Base-by-base conservation (phyloP, 306 rosid genomes). In the Quercus gilva region DNA sequence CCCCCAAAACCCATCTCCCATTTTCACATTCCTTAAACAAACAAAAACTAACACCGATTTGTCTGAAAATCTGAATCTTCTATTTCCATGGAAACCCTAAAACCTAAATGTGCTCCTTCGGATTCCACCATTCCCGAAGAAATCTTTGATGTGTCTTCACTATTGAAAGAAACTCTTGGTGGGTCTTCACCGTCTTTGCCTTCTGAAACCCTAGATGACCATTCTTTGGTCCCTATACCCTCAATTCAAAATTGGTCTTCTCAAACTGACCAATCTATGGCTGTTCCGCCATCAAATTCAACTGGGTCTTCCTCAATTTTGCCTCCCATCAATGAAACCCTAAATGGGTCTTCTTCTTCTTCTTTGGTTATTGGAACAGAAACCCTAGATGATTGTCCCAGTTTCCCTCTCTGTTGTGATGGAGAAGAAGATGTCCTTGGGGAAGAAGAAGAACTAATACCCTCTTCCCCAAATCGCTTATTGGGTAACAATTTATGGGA, bases 171-270 rank as follows among this genome's bases (percentile, higher is more conserved):
- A 71, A 5, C 19, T n/a, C 74, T 67, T 21, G 4, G 61, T 12
- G 81, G 37, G 67, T 71, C 86, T 74, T 74, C 65, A 2, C 73
- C 74, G 4, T 52, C 63, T 18, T 61, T 69, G 14, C 25, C 6
- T 60, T 60, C 79, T 0, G 76, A 76, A 74, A 65, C 86, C 84
- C 85, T 77, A 57, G 15, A 43, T 15, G 19, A 31, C 19, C 25
- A 2, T 35, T 59, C 75, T 63, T 74, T 77, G 82, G 77, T 45
- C 33, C 73, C 79, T 53, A 35, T 52, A 5, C 17, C 17, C 53
- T 31, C 74, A 20, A 71, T 23, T 53, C 61, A 18, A 18, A 58
- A 20, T 61, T 79, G 75, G 71, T 71, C 69, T 58, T 41, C 74
- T 6, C 83, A 81, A 56, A 79, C 23, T 12, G 70, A 41, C 7